Base-by-base conservation (phyloP, 1,284 basidiomycete species). In the Grifola frondosa region DNA sequence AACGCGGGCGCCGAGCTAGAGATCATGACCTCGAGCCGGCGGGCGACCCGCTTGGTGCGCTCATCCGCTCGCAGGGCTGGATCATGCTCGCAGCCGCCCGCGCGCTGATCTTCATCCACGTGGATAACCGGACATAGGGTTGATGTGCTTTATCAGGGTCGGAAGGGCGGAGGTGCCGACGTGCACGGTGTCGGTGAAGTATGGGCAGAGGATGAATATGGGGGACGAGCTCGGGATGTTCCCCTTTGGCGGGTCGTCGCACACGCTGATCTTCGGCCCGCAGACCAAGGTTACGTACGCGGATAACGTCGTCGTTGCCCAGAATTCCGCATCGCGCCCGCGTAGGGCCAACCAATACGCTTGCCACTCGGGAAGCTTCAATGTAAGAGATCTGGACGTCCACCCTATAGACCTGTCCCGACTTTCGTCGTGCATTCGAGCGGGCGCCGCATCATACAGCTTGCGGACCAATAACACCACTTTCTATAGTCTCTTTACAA, bases 101-200 rank as follows among this genome's bases (percentile, higher is more conserved):
- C 29, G 60, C 62, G 5, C 57, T 73, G 46, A 64, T 73, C 37
- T 69, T 63, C 50, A 73, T 73, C 54, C 58, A 70, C 43, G 61
- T 67, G 19, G 63, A 66, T 39, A 67, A 70, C 46, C 61, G 2
- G 62, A 61, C 36, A 65, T 73, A 30, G 71, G 71, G 6, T 43
- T 70, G 28, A 60, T 73, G 53, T 62, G 57, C 12, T 68, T 72
- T 51, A 56, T 73, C n/a, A 69, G 56, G 7, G 63, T 73, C 25
- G 72, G 72, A 1, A 74, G 73, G 72, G 63, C 63, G 3, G 70
- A 73, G 51, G 69, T 73, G 1, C 71, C 70, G 25, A 71, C 69
- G n/a, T 71, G 69, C 47, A 65, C 70, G 38, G 31, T 54, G 30
- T 62, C 50, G 10, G 34, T 34, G 10, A 36, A 36, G 22, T 12